Percentiles rank a stretch among this genome's conserved stretches.
Conservation (phyloP, 2,329 filamentous ascomycete species). For the Aureobasidium vineae region DNA sequence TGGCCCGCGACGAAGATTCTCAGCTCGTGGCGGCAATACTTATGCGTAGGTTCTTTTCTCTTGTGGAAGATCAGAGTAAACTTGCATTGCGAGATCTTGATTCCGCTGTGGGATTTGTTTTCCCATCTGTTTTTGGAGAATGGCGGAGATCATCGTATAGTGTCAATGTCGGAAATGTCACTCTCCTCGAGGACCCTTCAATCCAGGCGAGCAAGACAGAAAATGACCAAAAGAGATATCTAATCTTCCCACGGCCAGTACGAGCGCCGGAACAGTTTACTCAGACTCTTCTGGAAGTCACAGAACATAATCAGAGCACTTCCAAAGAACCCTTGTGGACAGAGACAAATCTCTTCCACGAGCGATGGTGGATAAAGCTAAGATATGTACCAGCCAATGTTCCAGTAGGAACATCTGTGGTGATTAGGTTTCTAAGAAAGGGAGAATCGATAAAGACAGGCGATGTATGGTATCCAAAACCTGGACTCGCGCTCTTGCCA, state of each 20-base stretch:
- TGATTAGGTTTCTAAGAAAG: slow-evolving; percentile 44
- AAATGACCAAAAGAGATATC: neutral
- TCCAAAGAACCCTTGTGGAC: neutral
- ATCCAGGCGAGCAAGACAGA: neutral
- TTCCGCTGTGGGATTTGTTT: slow-evolving; percentile 44
- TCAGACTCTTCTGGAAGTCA: neutral
- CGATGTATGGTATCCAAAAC: neutral
- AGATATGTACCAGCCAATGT: slow-evolving; percentile 33
- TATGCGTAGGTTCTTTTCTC: slow-evolving; percentile 49
- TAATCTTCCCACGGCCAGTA: neutral
- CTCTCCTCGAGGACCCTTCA: neutral
- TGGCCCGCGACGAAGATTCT: slow-evolving; percentile 1
- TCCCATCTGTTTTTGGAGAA: slow-evolving; percentile 37
- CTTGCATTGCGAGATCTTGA: slow-evolving; percentile 48
- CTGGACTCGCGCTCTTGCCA: slow-evolving; percentile 8
- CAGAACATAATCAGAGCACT: neutral
- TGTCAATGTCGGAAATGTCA: neutral
- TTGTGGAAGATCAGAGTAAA: slow-evolving; percentile 50
- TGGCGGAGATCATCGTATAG: neutral
- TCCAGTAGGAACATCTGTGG: slow-evolving; percentile 34
- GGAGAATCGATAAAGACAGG: slow-evolving; percentile 32
- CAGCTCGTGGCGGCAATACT: slow-evolving; percentile 42
- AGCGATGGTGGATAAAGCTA: slow-evolving; percentile 56
- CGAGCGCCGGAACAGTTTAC: neutral
- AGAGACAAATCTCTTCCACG: slow-evolving; percentile 50